Base-by-base conservation (phyloP, 129 eudicot genomes). In the Cynara cardunculus region DNA sequence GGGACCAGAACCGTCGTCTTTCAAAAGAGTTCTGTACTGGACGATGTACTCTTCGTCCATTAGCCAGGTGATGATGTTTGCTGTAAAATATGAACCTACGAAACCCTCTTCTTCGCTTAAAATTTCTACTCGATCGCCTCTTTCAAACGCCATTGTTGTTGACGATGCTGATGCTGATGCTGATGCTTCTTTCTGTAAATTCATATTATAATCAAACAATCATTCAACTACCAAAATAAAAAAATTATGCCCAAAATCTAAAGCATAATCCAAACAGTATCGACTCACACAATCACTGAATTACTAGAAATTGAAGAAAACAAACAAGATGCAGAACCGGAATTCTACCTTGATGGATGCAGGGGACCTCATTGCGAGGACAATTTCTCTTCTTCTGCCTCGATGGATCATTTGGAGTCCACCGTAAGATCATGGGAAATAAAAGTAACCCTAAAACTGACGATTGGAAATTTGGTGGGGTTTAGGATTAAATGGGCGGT, bases 41-140 rank as follows among this genome's bases (percentile, higher is more conserved):
- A 90, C 69, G 1, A 88, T 85, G 92, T 86, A 88, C 3, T 84
- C 86, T 25, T 66, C 5, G 14, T 22, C 3, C 5, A 22, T 5
- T 2, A 83, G 71, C 28, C 59, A 32, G 0, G 88, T 25, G 25
- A 87, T 80, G 7, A 91, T 75, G 72, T 69, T 82, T 18, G 96
- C 91, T 1, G 81, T 44, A 49, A 62, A 89, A 37, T 72, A 88
- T 27, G 95, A 85, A 18, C 90, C 90, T 32, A 61, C 18, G 32
- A 84, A 89, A 19, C 93, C 93, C 0, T 85, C 83, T 1, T 85
- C 89, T 14, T 71, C 69, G 83, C 86, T 80, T 30, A 44, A 10
- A 4, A 89, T 72, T 83, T 89, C 93, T 12, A 89, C 87, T 25
- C 25, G 69, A 5, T 82, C 82, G 19, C 93, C 93, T 67, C 91